Evolutionary conservation across 306 rosid genomes (phyloP).

Genomic region (Pachyrhizus erosus): DNA sequence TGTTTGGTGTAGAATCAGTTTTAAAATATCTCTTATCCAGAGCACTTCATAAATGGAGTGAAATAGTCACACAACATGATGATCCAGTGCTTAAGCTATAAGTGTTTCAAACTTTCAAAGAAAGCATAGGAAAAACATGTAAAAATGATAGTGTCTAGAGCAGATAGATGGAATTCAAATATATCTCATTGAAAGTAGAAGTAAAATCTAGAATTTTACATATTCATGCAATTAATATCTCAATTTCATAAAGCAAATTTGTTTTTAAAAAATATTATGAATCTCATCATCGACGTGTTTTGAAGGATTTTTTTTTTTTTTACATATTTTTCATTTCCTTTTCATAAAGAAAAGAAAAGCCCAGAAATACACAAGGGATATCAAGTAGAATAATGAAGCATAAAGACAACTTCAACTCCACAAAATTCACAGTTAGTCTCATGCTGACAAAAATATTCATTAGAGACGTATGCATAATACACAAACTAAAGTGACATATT

Average conservation of each 20-base stretch:
- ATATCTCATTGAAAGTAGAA: conserved; percentile 9
- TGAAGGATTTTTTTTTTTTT: neutral
- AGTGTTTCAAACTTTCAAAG: conserved; percentile 33
- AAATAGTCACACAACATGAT: neutral
- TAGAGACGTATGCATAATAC: neutral
- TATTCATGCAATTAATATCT: neutral
- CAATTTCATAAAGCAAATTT: conserved; percentile 17
- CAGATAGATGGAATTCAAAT: conserved; percentile 12
- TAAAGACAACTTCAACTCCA: neutral
- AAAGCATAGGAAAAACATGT: neutral
- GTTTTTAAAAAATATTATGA: neutral
- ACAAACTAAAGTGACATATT: neutral
- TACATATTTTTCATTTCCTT: conserved; percentile 16
- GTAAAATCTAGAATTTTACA: neutral
- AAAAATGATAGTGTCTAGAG: neutral
- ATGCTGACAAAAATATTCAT: conserved; percentile 3
- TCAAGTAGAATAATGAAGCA: neutral
- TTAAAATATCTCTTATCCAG: neutral
- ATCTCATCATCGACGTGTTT: neutral
- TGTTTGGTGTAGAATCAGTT: conserved; percentile 4
- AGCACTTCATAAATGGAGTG: neutral
- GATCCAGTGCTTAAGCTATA: neutral
- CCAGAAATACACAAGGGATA: conserved; percentile 1
- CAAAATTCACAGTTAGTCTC: conserved; percentile 7
- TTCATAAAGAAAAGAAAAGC: neutral